Evolutionary conservation across 805 yeast species (phyloP).

Genomic region (Starmera caribaea): DNA sequence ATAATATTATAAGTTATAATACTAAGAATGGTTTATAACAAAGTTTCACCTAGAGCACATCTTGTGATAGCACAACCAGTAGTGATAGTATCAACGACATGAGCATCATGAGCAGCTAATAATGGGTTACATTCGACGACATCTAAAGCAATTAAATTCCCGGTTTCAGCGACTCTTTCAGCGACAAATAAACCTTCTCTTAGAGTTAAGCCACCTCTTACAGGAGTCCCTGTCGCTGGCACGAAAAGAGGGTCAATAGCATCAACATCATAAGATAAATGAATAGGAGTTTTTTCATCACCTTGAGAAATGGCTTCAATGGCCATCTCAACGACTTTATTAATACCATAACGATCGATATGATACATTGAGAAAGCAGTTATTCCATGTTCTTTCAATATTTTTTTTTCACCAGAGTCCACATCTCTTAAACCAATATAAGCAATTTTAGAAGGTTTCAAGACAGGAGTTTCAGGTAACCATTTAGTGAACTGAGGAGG

Average conservation of each 20-base stretch:
- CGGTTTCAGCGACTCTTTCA: slow-evolving; percentile 86
- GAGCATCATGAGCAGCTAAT: slow-evolving; percentile 67
- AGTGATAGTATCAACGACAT: slow-evolving; percentile 74
- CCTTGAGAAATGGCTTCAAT: slow-evolving; percentile 67
- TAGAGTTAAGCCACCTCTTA: slow-evolving; percentile 88
- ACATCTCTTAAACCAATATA: slow-evolving; percentile 94
- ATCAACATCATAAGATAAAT: slow-evolving; percentile 90
- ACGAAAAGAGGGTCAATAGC: slow-evolving; percentile 92
- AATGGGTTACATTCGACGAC: slow-evolving; percentile 91
- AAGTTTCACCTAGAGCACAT: slow-evolving; percentile 90
- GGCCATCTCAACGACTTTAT: slow-evolving; percentile 88
- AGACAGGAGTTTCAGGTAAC: slow-evolving; percentile 49
- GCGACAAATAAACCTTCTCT: slow-evolving; percentile 91
- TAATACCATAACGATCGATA: slow-evolving; percentile 88
- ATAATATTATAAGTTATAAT: no score
- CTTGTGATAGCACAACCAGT: slow-evolving; percentile 88
- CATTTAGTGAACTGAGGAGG: slow-evolving; percentile 66
- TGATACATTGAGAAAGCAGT: slow-evolving; percentile 93
- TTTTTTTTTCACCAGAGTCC: slow-evolving; percentile 74
- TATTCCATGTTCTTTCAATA: slow-evolving; percentile 60
- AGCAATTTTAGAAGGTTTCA: slow-evolving; percentile 65
- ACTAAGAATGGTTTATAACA: slow-evolving; percentile 20
- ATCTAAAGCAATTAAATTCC: slow-evolving; percentile 81
- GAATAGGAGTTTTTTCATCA: slow-evolving; percentile 59
- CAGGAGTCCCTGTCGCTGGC: slow-evolving; percentile 97